Percentiles rank a stretch among this genome's conserved stretches.
phyloP scores from a whole-genome alignment of 768 basidiomycete species.

The Porphyrellus cyaneotinctus region DNA sequence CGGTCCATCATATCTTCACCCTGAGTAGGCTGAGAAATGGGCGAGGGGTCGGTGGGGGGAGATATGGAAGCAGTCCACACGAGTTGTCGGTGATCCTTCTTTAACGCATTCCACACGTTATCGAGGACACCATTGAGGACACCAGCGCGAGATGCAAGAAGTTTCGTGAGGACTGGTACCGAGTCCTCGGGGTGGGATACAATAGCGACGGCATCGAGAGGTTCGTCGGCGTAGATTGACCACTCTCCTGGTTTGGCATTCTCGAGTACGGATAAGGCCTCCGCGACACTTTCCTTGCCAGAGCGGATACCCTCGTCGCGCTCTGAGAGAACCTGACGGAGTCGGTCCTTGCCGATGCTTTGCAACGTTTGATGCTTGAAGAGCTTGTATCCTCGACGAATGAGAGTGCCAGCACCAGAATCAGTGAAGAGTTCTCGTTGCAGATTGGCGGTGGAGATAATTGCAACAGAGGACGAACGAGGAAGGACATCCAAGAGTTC shows the following conservation, averaged over 20 bases:
- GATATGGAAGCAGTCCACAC: slow-evolving; percentile 94
- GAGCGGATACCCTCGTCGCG: slow-evolving; percentile 88
- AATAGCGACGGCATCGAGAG: slow-evolving; percentile 90
- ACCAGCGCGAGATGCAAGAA: slow-evolving; percentile 83
- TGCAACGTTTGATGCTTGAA: slow-evolving; percentile 85
- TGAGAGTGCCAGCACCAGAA: slow-evolving; percentile 94
- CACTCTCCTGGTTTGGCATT: slow-evolving; percentile 78
- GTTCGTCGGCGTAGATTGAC: slow-evolving; percentile 98
- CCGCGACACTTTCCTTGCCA: slow-evolving; percentile 82
- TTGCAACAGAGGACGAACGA: slow-evolving; percentile 95
- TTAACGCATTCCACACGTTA: slow-evolving; percentile 96
- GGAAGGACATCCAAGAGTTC: slow-evolving; percentile 97
- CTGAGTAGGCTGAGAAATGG: slow-evolving; percentile 10
- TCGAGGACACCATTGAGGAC: slow-evolving; percentile 93
- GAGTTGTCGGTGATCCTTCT: slow-evolving; percentile 86
- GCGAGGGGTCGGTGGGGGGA: slow-evolving; percentile 9
- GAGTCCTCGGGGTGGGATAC: slow-evolving; percentile 90
- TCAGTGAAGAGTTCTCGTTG: slow-evolving; percentile 99
- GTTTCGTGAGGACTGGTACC: slow-evolving; percentile 87
- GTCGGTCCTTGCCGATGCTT: slow-evolving; percentile 84
- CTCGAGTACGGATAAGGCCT: slow-evolving; percentile 56
- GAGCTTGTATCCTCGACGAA: slow-evolving; percentile 96
- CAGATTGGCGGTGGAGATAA: slow-evolving; percentile 87
- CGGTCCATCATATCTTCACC: slow-evolving; percentile 86
- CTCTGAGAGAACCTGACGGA: slow-evolving; percentile 92